Conservation (phyloP, 352 stramenopile genomes). For the Aphanomyces invadans region DNA sequence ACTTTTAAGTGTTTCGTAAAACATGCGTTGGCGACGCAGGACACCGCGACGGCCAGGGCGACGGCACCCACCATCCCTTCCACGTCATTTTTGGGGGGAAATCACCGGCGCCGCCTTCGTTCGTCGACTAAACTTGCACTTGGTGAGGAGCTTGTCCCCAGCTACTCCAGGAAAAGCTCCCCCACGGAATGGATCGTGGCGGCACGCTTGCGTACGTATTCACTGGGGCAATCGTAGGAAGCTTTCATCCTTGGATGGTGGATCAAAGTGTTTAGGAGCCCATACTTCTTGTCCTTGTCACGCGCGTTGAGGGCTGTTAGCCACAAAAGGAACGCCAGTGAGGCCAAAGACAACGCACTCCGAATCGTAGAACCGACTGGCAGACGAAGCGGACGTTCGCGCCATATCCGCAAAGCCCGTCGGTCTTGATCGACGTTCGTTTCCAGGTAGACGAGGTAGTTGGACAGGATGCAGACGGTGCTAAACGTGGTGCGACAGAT, state of each 20-base stretch:
- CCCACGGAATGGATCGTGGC: too few species aligned
- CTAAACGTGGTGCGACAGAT: slow-evolving; percentile 57
- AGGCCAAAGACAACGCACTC: not conserved
- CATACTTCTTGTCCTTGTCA: too few species aligned
- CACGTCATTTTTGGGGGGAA: slow-evolving; percentile 93
- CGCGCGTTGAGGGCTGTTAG: too few species aligned
- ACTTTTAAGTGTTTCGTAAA: slow-evolving; percentile 45
- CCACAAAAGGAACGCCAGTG: too few species aligned
- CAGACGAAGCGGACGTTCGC: not conserved
- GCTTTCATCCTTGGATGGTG: too few species aligned
- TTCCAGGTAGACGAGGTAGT: not conserved
- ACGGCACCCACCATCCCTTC: slow-evolving; percentile 88
- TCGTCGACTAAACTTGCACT: slow-evolving; percentile 71
- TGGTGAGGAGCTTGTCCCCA: slow-evolving; percentile 77
- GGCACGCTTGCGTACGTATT: too few species aligned
- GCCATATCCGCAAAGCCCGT: not conserved
- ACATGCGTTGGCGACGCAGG: slow-evolving; percentile 62
- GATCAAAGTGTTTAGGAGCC: too few species aligned
- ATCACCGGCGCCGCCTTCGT: slow-evolving; percentile 80
- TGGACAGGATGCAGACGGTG: not conserved
- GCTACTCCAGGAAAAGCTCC: too few species aligned
- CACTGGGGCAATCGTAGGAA: too few species aligned
- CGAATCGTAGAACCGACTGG: not conserved
- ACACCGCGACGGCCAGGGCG: slow-evolving; percentile 32
- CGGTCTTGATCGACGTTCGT: not conserved